These are phyloP conservation scores for Aspergillus baeticus DNA, from an alignment of 495 filamentous ascomycete genomes.

Conservation along the genomic window DNA sequence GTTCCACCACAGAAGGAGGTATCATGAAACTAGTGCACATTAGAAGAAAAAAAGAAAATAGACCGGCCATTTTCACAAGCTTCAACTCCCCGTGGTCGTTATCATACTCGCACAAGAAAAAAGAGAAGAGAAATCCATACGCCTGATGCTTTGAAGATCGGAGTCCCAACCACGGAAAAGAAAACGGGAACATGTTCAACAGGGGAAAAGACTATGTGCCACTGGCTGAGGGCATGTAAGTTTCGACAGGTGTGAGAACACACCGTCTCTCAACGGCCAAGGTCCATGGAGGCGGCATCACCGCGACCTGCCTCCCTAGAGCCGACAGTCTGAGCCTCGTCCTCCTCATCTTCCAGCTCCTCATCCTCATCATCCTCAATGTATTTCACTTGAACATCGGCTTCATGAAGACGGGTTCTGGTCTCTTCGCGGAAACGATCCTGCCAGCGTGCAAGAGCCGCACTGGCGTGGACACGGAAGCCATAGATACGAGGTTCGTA, in stretches of 20 bases:
- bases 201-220: background rate
- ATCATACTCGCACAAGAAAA: slow-evolving; percentile 25
- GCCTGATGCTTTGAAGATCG: slow-evolving; percentile 22
- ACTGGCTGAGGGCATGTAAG: background rate
- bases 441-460: slow-evolving; percentile 90
- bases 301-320: slow-evolving; percentile 27
- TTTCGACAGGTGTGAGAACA: background rate
- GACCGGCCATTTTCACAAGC: slow-evolving; percentile 28
- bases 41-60: slow-evolving; percentile 22
- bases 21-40: slow-evolving; percentile 25
- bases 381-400: slow-evolving; percentile 55
- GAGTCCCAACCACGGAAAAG: slow-evolving; percentile 12
- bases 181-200: slow-evolving; percentile 1
- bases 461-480: slow-evolving; percentile 89
- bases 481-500: slow-evolving; percentile 90
- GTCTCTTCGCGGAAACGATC: slow-evolving; percentile 74
- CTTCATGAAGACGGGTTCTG: slow-evolving; percentile 60
- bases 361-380: slow-evolving; percentile 55
- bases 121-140: slow-evolving; percentile 27
- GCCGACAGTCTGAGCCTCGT: slow-evolving; percentile 25
- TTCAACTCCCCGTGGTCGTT: slow-evolving; percentile 29
- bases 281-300: slow-evolving; percentile 46
- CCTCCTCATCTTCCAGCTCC: slow-evolving; percentile 49
- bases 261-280: slow-evolving; percentile 30
- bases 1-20: slow-evolving; percentile 6